Percentiles rank a stretch among this genome's conserved stretches.
Conservation (phyloP, 2,329 filamentous ascomycete species). For the Leptographium procerum region DNA sequence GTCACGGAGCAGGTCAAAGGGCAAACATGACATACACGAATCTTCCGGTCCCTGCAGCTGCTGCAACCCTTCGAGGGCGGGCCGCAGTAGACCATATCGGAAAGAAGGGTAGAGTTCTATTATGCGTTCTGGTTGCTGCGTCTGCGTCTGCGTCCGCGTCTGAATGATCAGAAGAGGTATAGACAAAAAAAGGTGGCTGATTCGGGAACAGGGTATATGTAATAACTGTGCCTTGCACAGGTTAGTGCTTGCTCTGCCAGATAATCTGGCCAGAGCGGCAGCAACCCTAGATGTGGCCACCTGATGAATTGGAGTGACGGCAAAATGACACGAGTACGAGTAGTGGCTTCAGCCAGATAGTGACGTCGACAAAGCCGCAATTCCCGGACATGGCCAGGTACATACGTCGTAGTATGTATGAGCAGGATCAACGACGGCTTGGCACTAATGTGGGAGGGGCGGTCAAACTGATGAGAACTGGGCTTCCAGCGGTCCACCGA, state of each 20-base stretch:
- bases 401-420: too few relatives aligned
- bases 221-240: neutral
- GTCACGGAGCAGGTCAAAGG: conserved; percentile 1
- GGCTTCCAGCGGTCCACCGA: neutral
- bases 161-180: neutral
- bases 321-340: too few relatives aligned
- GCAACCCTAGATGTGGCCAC: neutral
- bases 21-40: conserved; percentile 31
- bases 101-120: neutral
- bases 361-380: neutral
- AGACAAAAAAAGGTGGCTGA: neutral
- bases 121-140: neutral
- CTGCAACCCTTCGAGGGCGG: conserved; percentile 47
- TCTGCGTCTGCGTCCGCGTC: neutral
- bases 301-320: neutral
- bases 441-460: neutral
- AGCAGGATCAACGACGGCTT: neutral
- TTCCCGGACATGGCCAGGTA: neutral
- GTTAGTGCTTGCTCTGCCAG: neutral
- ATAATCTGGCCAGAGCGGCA: neutral
- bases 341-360: neutral
- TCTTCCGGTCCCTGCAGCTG: conserved; percentile 43
- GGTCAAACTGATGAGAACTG: neutral
- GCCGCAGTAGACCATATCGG: conserved; percentile 43
- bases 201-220: neutral